Evolutionary conservation across 140 eudicot species (phyloP), one percentile per base, ranked within the genome.

Genomic region (Anethum foeniculum): DNA sequence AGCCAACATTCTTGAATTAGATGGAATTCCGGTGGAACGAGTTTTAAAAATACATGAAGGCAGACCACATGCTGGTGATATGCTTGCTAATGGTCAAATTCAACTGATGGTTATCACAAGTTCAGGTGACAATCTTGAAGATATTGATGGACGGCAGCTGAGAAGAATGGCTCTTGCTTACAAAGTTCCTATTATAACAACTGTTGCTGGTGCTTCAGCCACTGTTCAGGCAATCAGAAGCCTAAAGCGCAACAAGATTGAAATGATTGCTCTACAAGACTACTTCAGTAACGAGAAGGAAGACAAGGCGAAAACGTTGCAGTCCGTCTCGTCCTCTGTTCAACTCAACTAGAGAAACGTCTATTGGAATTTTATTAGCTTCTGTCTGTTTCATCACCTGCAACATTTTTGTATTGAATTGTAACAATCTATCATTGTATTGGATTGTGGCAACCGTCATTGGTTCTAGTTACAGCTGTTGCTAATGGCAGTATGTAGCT

Each of bases 31-130:
- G 0, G 97, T 92, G 74, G 97, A 92, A 83, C 76, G 96, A 69
- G 99, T 92, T 32, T 68, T 95, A 82, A 95, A 95, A 85, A 77
- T 95, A 85, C 99, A 95, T 79, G 99, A 95, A 84, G 99, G 99
- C 8, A 80, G 98, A 71, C 98, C 98, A 0, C 96, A 95, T 77
- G 95, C 97, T 0, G 96, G 89, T 75, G 97, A 95, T 80, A 92
- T 95, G 97, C 52, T 95, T 73, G 90, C 99, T 27, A 95, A 95
- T 69, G 96, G 99, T 58, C 86, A 89, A 62, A 92, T 95, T 82
- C 92, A 95, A 46, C 69, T 95, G 84, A 95, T 95, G 92, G 97
- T 95, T 83, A 87, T 95, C 58, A 95, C 99, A 1, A 95, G 97
- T 73, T 92, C 99, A 0, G 93, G 93, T 25, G 98, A 92, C 77